These are phyloP conservation scores for Pochonia chlamydosporia DNA, from an alignment of 2,329 filamentous ascomycete genomes.

Conservation along the genomic window DNA sequence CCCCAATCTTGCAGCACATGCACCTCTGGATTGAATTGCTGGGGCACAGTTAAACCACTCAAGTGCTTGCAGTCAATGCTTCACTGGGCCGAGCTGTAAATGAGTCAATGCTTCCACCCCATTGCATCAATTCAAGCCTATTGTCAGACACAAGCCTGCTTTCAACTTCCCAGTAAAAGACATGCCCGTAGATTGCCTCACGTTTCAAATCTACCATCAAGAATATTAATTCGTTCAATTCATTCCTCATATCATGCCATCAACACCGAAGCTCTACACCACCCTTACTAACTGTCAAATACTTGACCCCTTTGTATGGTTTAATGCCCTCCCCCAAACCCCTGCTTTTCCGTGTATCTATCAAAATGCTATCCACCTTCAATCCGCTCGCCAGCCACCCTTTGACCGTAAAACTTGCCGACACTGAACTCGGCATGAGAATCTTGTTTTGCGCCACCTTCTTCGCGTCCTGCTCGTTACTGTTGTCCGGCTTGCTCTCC, in stretches of 20 bases:
- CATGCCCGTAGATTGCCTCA: too few relatives aligned
- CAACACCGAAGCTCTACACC: constrained; percentile 60
- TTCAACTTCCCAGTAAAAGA: too few relatives aligned
- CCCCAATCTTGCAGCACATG: too few relatives aligned
- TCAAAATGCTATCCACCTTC: constrained; percentile 60
- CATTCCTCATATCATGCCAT: not conserved
- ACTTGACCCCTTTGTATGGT: constrained; percentile 98
- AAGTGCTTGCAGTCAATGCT: too few relatives aligned
- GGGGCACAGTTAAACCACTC: too few relatives aligned
- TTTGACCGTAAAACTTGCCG: constrained; percentile 65
- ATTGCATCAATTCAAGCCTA: too few relatives aligned
- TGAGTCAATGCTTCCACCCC: not conserved
- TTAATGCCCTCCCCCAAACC: constrained; percentile 84
- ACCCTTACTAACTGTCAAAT: constrained; percentile 69
- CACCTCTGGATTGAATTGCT: too few relatives aligned
- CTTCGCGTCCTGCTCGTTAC: constrained; percentile 46
- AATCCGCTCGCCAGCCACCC: constrained; percentile 64
- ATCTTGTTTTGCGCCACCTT: constrained; percentile 64
- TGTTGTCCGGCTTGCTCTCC: constrained; percentile 21
- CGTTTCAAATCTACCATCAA: too few relatives aligned
- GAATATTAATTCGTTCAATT: not conserved
- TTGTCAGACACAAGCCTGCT: too few relatives aligned
- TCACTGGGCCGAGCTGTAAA: too few relatives aligned
- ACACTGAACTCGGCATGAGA: constrained; percentile 73
- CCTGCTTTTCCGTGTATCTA: constrained; percentile 73